Conservation (phyloP, 768 basidiomycete species). For the Crassisporium funariophilum region DNA sequence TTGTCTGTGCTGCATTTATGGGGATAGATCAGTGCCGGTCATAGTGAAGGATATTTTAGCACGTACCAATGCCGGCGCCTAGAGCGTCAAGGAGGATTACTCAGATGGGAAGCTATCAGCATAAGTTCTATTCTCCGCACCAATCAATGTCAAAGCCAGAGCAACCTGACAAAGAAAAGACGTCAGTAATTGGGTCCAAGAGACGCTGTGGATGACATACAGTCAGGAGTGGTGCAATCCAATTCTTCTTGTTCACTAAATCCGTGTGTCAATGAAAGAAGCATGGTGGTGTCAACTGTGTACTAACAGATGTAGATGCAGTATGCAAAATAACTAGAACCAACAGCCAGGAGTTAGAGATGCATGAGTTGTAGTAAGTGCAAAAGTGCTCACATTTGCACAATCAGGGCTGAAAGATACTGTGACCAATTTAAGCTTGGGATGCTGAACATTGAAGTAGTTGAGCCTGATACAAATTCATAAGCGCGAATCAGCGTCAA, state of each 20-base stretch:
- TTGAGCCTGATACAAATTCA: constrained; percentile 4
- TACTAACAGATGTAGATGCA: constrained; percentile 16
- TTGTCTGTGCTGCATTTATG: no score
- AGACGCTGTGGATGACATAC: constrained; percentile 10
- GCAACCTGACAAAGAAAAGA: constrained; percentile 1
- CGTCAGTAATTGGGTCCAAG: neutral
- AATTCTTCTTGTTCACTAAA: constrained; percentile 18
- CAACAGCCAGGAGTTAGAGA: neutral
- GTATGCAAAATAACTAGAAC: constrained; percentile 21
- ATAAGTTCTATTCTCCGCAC: constrained; percentile 4
- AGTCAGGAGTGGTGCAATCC: constrained; percentile 17
- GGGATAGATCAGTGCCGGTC: no score
- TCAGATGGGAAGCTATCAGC: no score
- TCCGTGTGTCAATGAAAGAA: neutral
- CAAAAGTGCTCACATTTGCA: constrained; percentile 17
- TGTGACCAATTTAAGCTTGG: neutral
- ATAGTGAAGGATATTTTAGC: no score
- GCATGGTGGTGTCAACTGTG: no score
- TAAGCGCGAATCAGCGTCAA: neutral
- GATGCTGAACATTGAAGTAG: constrained; percentile 4
- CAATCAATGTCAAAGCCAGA: constrained; percentile 15
- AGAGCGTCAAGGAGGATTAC: no score
- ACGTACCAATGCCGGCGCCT: no score
- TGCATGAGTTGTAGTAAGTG: neutral
- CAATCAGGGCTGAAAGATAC: constrained; percentile 22